Evolutionary conservation across 208 protist species (phyloP).

Genomic region (Naegleria gruberi): DNA sequence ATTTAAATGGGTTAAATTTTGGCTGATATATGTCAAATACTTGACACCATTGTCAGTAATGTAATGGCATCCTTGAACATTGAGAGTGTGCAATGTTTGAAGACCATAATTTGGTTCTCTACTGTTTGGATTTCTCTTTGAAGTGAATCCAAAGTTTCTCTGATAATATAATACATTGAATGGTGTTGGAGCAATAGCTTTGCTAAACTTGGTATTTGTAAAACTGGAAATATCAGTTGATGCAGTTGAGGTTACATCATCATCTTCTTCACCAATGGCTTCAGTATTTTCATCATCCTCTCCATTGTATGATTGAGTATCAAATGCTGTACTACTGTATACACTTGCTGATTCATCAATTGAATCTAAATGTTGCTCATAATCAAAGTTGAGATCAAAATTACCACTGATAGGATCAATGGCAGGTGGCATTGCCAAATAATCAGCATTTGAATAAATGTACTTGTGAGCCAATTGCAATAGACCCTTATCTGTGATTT

Average conservation of each 20-base stretch:
- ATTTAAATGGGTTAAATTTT: conserved; percentile 18
- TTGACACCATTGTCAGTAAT: conserved; percentile 17
- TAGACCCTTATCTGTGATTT: conserved; percentile 21
- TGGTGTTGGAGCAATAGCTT: no score
- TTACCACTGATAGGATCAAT: neutral
- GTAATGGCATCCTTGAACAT: neutral
- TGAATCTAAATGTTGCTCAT: conserved; percentile 20
- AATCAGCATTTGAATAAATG: conserved; percentile 19
- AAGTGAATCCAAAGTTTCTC: neutral
- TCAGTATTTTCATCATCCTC: neutral
- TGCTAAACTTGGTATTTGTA: no score
- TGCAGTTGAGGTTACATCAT: neutral
- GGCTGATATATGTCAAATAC: conserved; percentile 10
- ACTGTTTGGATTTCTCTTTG: neutral
- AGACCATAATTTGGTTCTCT: conserved; percentile 11
- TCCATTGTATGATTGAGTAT: neutral
- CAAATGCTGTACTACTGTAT: neutral
- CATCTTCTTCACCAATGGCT: neutral
- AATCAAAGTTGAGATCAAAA: conserved; percentile 16
- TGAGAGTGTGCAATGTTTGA: neutral
- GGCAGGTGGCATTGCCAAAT: neutral
- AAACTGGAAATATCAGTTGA: neutral
- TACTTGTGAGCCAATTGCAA: conserved; percentile 13
- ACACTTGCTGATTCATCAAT: neutral
- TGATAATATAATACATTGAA: neutral